Conservation (phyloP, 257 asterid genomes). For the Mentha longifolia region DNA sequence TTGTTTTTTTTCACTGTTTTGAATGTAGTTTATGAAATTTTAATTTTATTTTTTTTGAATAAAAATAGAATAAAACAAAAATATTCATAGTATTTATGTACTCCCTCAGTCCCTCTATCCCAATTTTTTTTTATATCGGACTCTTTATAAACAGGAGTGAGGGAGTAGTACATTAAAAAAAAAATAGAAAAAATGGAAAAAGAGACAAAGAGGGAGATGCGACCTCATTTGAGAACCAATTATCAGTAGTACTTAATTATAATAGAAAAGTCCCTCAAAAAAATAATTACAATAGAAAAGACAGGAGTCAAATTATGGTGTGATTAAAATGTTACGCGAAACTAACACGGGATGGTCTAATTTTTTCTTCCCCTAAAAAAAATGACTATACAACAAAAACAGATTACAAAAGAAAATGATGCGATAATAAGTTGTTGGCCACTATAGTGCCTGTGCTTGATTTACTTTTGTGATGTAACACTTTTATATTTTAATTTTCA, state of each 20-base stretch:
- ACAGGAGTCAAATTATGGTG: conserved; percentile 11
- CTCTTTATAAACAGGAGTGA: too few relatives aligned
- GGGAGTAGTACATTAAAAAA: too few relatives aligned
- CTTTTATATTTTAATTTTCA: not conserved
- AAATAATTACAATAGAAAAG: not conserved
- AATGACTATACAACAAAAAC: not conserved
- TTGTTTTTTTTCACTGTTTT: too few relatives aligned
- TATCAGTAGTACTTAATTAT: not conserved
- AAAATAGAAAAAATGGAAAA: too few relatives aligned
- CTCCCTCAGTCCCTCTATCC: too few relatives aligned
- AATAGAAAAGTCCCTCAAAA: too few relatives aligned
- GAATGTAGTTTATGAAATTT: too few relatives aligned
- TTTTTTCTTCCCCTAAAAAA: too few relatives aligned
- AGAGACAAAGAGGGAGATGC: not conserved
- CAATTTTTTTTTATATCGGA: too few relatives aligned
- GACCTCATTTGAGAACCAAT: not conserved
- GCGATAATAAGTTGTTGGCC: conserved; percentile 32
- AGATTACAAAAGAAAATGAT: not conserved
- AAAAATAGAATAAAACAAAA: too few relatives aligned
- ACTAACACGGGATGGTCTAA: conserved; percentile 25
- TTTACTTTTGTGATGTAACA: conserved; percentile 22
- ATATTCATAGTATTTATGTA: too few relatives aligned
- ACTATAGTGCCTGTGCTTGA: not conserved
- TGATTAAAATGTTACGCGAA: conserved; percentile 23
- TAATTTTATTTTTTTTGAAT: too few relatives aligned